phyloP scores from a whole-genome alignment of 139 green algal species.

The Trebouxia sp. region DNA sequence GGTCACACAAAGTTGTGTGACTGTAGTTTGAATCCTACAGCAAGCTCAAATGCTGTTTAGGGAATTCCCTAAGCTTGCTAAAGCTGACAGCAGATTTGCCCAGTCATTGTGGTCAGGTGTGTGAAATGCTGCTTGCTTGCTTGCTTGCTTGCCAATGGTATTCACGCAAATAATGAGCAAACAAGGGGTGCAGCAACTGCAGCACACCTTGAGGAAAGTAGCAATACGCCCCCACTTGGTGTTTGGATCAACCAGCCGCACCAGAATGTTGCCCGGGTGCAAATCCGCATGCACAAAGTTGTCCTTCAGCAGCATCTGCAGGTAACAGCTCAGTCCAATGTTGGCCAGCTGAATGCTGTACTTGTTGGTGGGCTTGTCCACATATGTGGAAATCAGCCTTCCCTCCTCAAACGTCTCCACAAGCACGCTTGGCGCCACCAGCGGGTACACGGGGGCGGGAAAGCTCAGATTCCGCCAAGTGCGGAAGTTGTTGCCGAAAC shows the following conservation, averaged over 20 bases:
- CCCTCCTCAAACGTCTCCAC: slow-evolving; percentile 92
- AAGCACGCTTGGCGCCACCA: slow-evolving; percentile 79
- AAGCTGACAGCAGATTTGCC: too few species aligned
- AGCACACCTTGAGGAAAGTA: slow-evolving; percentile 20
- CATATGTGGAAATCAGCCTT: slow-evolving; percentile 60
- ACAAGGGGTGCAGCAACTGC: too few species aligned
- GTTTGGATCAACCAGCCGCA: slow-evolving; percentile 53
- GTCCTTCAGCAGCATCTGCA: slow-evolving; percentile 82
- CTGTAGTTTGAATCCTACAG: too few species aligned
- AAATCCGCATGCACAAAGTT: slow-evolving; percentile 94
- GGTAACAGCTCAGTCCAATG: slow-evolving; percentile 63
- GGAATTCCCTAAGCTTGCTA: too few species aligned
- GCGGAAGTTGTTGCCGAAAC: slow-evolving; percentile 83
- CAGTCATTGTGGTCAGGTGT: too few species aligned
- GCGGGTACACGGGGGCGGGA: slow-evolving; percentile 76
- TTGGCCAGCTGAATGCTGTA: slow-evolving; percentile 46
- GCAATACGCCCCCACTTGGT: slow-evolving; percentile 31
- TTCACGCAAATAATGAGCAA: too few species aligned
- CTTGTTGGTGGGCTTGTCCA: slow-evolving; percentile 40
- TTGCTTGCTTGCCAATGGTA: too few species aligned
- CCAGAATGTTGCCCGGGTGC: slow-evolving; percentile 87
- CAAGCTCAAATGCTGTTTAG: too few species aligned
- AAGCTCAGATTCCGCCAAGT: slow-evolving; percentile 66
- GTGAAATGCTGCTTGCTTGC: too few species aligned
- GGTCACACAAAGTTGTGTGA: too few species aligned